Base-by-base conservation (phyloP, 192 early-diverging fungal genomes). In the Backusella psychrophila region DNA sequence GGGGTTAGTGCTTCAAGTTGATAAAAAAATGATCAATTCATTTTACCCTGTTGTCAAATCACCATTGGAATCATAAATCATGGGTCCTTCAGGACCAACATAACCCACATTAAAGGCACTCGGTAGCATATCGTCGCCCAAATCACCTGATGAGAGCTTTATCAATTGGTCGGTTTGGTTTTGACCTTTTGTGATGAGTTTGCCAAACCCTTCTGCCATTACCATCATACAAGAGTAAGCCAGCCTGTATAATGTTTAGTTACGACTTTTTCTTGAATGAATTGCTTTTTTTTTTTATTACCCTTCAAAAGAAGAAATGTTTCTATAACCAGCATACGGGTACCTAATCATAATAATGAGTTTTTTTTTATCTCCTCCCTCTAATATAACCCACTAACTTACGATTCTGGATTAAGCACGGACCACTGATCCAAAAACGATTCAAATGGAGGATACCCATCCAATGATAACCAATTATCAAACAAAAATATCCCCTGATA, bases 141-240 rank as follows among this genome's bases (percentile, higher is more conserved):
- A 63, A 39, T 76, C 72, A 19, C 86, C 86, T 1, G 66, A 38
- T 4, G 81, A 74, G 5, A 87, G 65, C 42, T 78, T 72, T 9
- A 35, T 72, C 8, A 87, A 71, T 26, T 77, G 76, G 4, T 53
- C 35, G 17, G 77, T 69, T 7, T 70, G 42, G 63, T 82, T 76
- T 2, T 77, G 81, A 59, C 39, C 77, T n/a, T 82, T 83, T 3
- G 73, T 71, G 1, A 84, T 67, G 6, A 83, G 78, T 38, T 79
- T 76, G 9, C 80, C 78, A 68, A 87, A 87, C 4, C 82, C 84
- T 12, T 78, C 42, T 11, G 84, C 86, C 81, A 87, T 81, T 1
- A 83, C 77, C 84, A 84, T 84, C 84, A 87, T 87, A 49, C 86
- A 87, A 0, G 84, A 87, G 59, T 87, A 87, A 0, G 84, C 86